A percentile compares a stretch with the other conserved stretches of the same genome.
Conservation (phyloP, 176 grass and related monocot genomes). For the Oropetium thomaeum region DNA sequence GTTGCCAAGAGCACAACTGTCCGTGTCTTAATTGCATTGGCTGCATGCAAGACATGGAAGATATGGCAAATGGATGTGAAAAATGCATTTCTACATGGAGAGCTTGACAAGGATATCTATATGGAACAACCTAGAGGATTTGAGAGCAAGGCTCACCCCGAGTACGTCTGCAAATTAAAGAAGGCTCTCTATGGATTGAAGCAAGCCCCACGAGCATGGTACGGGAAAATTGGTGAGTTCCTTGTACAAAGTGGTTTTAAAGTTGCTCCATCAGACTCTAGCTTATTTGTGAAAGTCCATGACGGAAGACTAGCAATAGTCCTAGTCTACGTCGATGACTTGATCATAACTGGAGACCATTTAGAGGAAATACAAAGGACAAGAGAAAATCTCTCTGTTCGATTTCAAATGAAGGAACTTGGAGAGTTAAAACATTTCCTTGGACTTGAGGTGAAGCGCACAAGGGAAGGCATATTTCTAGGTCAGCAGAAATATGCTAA, state of each 20-base stretch:
- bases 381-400: too few relatives aligned
- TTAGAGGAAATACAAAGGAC: background rate
- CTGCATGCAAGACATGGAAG: too few relatives aligned
- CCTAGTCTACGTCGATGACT: background rate
- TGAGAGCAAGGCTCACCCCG: background rate
- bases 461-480: background rate
- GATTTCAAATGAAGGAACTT: too few relatives aligned
- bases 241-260: too few relatives aligned
- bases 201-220: background rate
- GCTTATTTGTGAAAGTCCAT: background rate
- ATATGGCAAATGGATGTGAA: background rate
- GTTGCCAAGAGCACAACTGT: background rate
- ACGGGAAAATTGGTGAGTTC: background rate
- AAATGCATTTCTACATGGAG: background rate
- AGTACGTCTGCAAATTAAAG: background rate
- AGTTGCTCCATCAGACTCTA: background rate
- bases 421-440: too few relatives aligned
- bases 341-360: background rate
- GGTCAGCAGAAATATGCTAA: background rate
- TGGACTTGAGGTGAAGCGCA: constrained; percentile 9
- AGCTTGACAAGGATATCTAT: background rate
- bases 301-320: background rate
- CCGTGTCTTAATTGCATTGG: too few relatives aligned
- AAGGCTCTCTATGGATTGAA: background rate
- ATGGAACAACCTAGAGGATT: background rate